Conservation (phyloP, 352 stramenopile species). For the Phytophthora pini region DNA sequence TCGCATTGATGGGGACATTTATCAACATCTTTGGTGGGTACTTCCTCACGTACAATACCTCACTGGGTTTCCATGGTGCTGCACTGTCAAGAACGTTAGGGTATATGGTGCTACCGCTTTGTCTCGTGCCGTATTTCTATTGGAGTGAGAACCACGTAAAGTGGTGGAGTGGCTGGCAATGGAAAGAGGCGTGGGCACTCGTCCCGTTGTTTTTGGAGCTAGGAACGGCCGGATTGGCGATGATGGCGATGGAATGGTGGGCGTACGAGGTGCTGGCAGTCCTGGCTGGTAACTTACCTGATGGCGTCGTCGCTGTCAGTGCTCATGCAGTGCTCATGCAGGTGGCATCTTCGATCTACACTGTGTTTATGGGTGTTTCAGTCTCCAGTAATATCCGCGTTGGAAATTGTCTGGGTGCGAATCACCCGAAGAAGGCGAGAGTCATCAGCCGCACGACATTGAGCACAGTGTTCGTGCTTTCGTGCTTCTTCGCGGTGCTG, state of each 20-base stretch:
- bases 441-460: slow-evolving; percentile 62
- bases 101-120: slow-evolving; percentile 59
- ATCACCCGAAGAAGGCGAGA: slow-evolving; percentile 67
- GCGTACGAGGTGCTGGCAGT: slow-evolving; percentile 79
- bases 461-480: slow-evolving; percentile 47
- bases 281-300: slow-evolving; percentile 67
- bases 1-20: slow-evolving; percentile 58
- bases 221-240: slow-evolving; percentile 53
- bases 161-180: slow-evolving; percentile 61
- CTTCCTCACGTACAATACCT: slow-evolving; percentile 73
- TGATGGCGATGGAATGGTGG: slow-evolving; percentile 85
- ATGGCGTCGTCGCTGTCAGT: slow-evolving; percentile 77
- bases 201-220: slow-evolving; percentile 63
- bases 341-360: slow-evolving; percentile 67
- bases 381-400: slow-evolving; percentile 81
- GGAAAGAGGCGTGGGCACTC: slow-evolving; percentile 45
- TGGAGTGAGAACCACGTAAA: slow-evolving; percentile 36
- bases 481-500: slow-evolving; percentile 44
- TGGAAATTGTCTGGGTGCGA: slow-evolving; percentile 82
- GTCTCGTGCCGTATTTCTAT: slow-evolving; percentile 62
- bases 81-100: slow-evolving; percentile 67
- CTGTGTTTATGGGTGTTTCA: slow-evolving; percentile 71
- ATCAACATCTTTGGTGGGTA: slow-evolving; percentile 77
- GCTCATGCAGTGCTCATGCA: slow-evolving; percentile 81
- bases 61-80: slow-evolving; percentile 75